Evolutionary conservation across 2,329 filamentous ascomycete species (phyloP), one percentile per base, ranked within the genome.

Genomic region (Knufia petricola): DNA sequence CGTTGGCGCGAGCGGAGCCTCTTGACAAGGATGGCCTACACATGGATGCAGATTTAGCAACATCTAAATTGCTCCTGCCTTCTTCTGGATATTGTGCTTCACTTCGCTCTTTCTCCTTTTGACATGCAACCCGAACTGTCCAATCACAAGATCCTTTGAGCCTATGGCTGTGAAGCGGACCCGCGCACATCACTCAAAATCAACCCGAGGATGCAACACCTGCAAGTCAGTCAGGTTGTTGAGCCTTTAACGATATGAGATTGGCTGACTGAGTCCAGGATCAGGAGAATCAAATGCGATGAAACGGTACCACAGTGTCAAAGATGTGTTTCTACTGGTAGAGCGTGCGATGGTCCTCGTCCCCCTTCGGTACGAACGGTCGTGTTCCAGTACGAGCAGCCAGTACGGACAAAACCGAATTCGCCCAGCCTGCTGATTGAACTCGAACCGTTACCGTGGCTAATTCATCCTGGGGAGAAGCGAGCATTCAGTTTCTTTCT

Each of bases 211-310:
- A 13, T 77, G 74, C 60, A 65, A 74, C 49, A 77, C 74, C 40
- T 77, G 74, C 73, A 76, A 76, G 73, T 74, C 55, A 54, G 73
- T 71, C 32, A n/a, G 4, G 1, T 17, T 9, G 9, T 8, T 7
- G 12, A 31, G 21, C 6, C 20, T 30, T 28, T 41, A 28, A 10
- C 20, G 10, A 24, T 8, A 8, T 28, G 12, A 17, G 13, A 8
- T 19, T 12, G 30, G 21, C 19, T 30, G 44, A 28, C 24, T 49
- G 31, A 32, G 59, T 3, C 13, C 31, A 65, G 62, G 52, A 60
- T 58, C n/a, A 58, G 63, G 32, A 55, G 55, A 46, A 55, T 65
- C 39, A 65, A 65, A 43, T 65, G 63, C 31, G 63, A 62, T 24
- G 60, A 66, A 44, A 61, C 62, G 50, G 63, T 59, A 37, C 63